These are phyloP conservation scores for Solanum boliviense DNA, from an alignment of 257 asterid genomes.

Conservation along the genomic window DNA sequence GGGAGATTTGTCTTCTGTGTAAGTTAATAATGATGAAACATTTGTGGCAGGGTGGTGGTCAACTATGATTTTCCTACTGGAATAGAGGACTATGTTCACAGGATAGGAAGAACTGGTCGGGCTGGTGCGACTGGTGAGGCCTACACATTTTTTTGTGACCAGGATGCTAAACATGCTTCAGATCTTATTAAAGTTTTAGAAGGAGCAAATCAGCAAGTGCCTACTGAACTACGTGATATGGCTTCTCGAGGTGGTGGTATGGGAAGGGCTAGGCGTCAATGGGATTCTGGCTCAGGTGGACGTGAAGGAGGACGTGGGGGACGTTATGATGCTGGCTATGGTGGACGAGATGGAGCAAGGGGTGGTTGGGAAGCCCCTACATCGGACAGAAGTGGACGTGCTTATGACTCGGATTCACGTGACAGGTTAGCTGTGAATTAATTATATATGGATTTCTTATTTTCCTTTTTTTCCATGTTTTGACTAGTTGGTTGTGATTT, in stretches of 20 bases:
- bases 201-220: conserved; percentile 82
- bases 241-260: conserved; percentile 80
- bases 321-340: conserved; percentile 30
- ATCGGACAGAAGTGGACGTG: conserved; percentile 26
- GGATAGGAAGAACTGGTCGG: conserved; percentile 99
- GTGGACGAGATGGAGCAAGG: conserved; percentile 50
- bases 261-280: conserved; percentile 59
- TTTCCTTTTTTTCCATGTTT: neutral
- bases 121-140: conserved; percentile 97
- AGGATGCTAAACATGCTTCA: conserved; percentile 76
- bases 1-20: neutral
- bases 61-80: conserved; percentile 94
- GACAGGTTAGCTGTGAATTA: conserved; percentile 28
- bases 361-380: conserved; percentile 30
- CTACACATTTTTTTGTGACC: conserved; percentile 65
- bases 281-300: conserved; percentile 67
- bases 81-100: conserved; percentile 94
- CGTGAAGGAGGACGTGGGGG: conserved; percentile 58
- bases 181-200: conserved; percentile 81
- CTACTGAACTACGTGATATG: conserved; percentile 65
- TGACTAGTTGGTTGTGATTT: neutral
- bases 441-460: neutral
- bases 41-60: conserved; percentile 67
- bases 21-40: neutral
- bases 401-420: conserved; percentile 30